Evolutionary conservation across 75 land plant species (phyloP).

Genomic region (Pinus tabuliformis): DNA sequence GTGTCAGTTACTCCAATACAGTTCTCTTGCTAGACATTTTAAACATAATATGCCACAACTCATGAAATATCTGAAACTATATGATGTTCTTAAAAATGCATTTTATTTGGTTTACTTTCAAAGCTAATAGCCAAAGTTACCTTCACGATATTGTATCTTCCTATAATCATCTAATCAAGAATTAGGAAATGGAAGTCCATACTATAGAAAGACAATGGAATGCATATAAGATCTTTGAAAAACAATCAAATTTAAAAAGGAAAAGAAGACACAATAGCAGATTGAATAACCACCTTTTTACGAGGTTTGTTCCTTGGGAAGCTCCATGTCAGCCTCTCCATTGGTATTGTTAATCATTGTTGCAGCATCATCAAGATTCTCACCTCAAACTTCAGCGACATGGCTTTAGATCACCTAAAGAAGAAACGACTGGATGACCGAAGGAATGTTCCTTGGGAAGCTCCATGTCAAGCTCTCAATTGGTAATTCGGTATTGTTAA

Average conservation of each 20-base stretch:
- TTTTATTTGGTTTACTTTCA: neutral
- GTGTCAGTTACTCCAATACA: neutral
- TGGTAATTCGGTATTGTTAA: no score
- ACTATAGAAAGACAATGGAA: neutral
- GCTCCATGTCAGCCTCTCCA: neutral
- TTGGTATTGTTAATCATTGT: neutral
- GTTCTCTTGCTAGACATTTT: neutral
- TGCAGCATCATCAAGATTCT: conserved; percentile 11
- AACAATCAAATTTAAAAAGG: neutral
- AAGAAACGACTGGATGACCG: neutral
- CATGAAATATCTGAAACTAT: neutral
- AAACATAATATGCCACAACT: neutral
- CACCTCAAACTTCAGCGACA: conserved; percentile 5
- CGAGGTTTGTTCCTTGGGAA: neutral
- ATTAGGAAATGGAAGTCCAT: neutral
- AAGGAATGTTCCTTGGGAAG: no score
- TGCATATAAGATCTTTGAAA: neutral
- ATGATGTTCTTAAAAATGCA: neutral
- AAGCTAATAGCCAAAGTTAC: neutral
- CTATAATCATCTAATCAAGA: neutral
- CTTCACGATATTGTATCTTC: neutral
- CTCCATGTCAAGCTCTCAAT: no score
- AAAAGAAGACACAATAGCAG: neutral
- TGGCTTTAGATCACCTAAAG: neutral
- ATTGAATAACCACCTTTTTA: neutral